These are phyloP conservation scores for Psophocarpus tetragonolobus DNA, from an alignment of 306 rosid species.

Conservation along the genomic window DNA sequence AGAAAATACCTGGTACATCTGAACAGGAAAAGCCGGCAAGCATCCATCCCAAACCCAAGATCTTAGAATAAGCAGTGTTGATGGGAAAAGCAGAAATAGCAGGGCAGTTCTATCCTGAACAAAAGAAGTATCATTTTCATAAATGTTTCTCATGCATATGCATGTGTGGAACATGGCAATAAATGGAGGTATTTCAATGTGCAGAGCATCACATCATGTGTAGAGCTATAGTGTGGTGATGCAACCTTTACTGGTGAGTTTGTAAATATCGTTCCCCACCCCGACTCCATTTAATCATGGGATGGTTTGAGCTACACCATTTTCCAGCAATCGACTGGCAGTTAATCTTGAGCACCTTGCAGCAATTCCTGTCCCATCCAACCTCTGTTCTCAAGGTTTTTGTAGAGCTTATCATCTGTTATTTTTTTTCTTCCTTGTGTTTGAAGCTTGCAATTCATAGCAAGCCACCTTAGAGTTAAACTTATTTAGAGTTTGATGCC, in stretches of 20 bases:
- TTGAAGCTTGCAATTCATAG: not conserved
- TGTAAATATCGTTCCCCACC: not conserved
- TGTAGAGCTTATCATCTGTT: not conserved
- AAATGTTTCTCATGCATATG: conserved; percentile 15
- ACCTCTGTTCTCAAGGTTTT: not conserved
- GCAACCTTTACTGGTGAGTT: not conserved
- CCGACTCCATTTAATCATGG: not conserved
- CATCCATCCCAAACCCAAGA: conserved; percentile 96
- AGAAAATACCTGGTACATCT: conserved; percentile 79
- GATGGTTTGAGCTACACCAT: not conserved
- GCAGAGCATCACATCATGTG: not conserved
- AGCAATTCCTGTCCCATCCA: not conserved
- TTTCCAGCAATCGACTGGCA: not conserved
- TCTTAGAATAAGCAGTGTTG: conserved; percentile 71
- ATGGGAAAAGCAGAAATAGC: conserved; percentile 88
- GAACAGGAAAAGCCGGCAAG: conserved; percentile 94
- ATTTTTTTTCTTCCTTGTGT: not conserved
- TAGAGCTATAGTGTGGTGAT: not conserved
- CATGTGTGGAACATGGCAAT: not conserved
- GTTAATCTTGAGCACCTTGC: not conserved
- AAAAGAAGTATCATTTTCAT: conserved; percentile 40
- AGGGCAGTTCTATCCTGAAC: conserved; percentile 95
- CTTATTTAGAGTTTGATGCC: not conserved
- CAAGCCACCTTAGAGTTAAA: not conserved
- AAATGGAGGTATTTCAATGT: not conserved